Evolutionary conservation across 139 green algal genomes (phyloP), one percentile per base, ranked within the genome.

Genomic region (Chlamydomonas eustigma): DNA sequence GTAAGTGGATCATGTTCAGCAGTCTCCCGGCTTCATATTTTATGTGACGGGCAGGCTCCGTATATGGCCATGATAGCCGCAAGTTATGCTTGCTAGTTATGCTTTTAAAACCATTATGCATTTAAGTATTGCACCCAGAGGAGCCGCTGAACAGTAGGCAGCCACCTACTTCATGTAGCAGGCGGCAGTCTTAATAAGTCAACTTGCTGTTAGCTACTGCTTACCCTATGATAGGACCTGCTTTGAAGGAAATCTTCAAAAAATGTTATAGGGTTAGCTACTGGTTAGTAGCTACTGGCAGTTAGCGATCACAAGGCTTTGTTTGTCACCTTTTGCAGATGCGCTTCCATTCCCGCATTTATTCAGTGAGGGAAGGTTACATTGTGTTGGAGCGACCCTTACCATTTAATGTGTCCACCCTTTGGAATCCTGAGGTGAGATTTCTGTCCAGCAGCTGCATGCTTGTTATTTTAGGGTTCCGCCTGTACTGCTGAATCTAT

Each of bases 301-400:
- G n/a, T n/a, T n/a, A n/a, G n/a, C n/a, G n/a, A n/a, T n/a, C n/a
- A n/a, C n/a, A n/a, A n/a, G n/a, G n/a, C n/a, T n/a, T n/a, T n/a
- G n/a, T n/a, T n/a, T n/a, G n/a, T n/a, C n/a, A n/a, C 44, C 44
- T 58, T 58, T 18, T 28, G 44, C 63, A 70, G 63, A 37, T 74
- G 66, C 66, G 66, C 4, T 51, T 50, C 66, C 66, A 74, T 35
- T 74, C 66, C 8, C 66, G 66, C 32, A 39, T 74, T 35, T 51
- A 30, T 74, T 33, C 66, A 4, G 33, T 74, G 33, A 6, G 35
- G 32, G 35, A 5, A 28, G 66, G 66, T n/a, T 74, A 51, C 33
- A 8, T 74, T 5, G 66, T 74, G 4, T 12, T 74, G 33, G 66
- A 74, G 32, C 66, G 66, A 22, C 66, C 66, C 6, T 35, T 74